Evolutionary conservation across 2,329 filamentous ascomycete genomes (phyloP).

Genomic region (Paracamarosporium sp.): DNA sequence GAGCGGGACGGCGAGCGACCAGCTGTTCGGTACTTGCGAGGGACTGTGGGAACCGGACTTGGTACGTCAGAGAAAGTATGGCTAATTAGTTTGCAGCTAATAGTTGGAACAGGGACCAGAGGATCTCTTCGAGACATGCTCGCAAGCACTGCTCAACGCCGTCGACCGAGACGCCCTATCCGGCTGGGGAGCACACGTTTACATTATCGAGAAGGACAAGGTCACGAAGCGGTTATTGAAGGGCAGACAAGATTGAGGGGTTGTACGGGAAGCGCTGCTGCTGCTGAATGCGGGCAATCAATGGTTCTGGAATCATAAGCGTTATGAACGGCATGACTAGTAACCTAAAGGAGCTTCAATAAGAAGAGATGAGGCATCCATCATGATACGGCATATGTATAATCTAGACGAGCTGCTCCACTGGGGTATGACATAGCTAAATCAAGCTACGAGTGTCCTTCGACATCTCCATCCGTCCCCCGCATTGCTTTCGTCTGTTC

Average conservation of each 20-base stretch:
- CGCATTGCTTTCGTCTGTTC: no score
- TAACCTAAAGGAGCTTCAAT: not conserved
- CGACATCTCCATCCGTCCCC: not conserved
- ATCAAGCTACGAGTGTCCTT: slow-evolving; percentile 5
- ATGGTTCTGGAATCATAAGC: slow-evolving; percentile 19
- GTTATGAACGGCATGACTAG: slow-evolving; percentile 6
- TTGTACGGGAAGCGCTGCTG: slow-evolving; percentile 10
- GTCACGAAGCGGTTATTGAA: slow-evolving; percentile 98
- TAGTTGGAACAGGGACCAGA: slow-evolving; percentile 71
- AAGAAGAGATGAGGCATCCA: slow-evolving; percentile 5
- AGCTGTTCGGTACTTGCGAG: slow-evolving; percentile 98
- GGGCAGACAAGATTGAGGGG: slow-evolving; percentile 80
- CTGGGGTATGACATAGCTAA: slow-evolving; percentile 13
- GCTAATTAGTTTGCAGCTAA: slow-evolving; percentile 12
- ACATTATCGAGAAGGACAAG: slow-evolving; percentile 99
- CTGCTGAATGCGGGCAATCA: slow-evolving; percentile 19
- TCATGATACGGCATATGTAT: slow-evolving; percentile 23
- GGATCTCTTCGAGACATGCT: slow-evolving; percentile 97
- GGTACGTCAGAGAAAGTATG: slow-evolving; percentile 56
- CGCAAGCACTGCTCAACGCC: slow-evolving; percentile 92
- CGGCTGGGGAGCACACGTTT: slow-evolving; percentile 98
- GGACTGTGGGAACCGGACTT: slow-evolving; percentile 97
- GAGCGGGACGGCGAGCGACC: slow-evolving; percentile 92
- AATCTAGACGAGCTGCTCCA: slow-evolving; percentile 10
- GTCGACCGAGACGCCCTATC: slow-evolving; percentile 96